phyloP scores from a whole-genome alignment of 202 grass and related monocot species.

The Thinopyrum obtusiflorum region DNA sequence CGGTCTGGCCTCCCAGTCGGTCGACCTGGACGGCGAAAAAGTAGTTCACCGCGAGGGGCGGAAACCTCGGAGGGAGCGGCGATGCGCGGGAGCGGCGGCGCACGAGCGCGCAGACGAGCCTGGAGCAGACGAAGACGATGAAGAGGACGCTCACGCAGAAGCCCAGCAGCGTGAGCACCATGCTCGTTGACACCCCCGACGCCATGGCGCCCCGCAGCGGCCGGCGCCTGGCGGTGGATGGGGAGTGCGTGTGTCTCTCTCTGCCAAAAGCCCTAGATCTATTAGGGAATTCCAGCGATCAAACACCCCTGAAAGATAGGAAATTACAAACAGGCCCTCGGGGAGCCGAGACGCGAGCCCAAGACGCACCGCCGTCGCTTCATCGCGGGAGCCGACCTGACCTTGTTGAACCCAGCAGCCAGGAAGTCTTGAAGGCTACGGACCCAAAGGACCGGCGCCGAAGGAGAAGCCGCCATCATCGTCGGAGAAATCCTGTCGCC shows the following conservation, averaged over 20 bases:
- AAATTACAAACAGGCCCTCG: too few species aligned
- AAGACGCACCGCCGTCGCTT: too few species aligned
- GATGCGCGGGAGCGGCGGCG: conserved; percentile 43
- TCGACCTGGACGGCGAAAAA: conserved; percentile 32
- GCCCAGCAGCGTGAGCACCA: conserved; percentile 81
- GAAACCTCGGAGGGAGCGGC: background rate
- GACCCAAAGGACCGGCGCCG: too few species aligned
- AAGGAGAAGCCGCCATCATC: too few species aligned
- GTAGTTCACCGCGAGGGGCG: background rate
- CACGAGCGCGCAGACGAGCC: conserved; percentile 77
- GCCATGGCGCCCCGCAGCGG: conserved; percentile 21
- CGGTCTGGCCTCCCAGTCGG: background rate
- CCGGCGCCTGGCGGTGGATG: background rate
- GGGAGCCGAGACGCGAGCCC: too few species aligned
- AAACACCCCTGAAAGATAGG: too few species aligned
- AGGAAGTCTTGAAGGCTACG: too few species aligned
- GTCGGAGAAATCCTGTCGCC: too few species aligned
- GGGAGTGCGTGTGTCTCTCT: background rate
- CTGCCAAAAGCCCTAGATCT: too few species aligned
- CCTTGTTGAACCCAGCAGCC: too few species aligned
- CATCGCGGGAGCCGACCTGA: too few species aligned
- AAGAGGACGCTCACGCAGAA: conserved; percentile 89
- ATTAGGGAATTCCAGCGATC: too few species aligned
- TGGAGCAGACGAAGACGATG: conserved; percentile 79
- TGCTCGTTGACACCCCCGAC: conserved; percentile 40